Evolutionary conservation across 495 filamentous ascomycete genomes (phyloP).

Genomic region (Penicillium manginii): DNA sequence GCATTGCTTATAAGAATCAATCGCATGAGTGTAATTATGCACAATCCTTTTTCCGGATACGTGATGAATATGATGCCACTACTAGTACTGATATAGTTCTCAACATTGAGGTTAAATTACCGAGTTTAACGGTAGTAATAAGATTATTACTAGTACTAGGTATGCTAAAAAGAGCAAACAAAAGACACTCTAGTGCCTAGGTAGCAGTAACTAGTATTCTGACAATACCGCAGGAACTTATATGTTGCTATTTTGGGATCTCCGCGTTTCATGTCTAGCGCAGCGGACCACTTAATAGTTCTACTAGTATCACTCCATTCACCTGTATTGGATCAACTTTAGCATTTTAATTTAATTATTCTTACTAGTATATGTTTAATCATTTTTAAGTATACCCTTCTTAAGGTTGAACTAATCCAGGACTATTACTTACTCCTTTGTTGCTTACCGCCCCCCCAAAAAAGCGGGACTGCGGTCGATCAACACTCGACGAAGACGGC

Average conservation of each 20-base stretch:
- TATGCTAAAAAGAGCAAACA: too few relatives aligned
- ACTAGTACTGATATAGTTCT: too few relatives aligned
- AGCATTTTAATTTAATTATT: background rate
- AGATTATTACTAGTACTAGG: too few relatives aligned
- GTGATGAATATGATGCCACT: too few relatives aligned
- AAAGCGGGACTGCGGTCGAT: conserved; percentile 25
- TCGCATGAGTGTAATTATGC: conserved; percentile 5
- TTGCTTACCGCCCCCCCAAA: conserved; percentile 31
- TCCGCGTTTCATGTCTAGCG: conserved; percentile 11
- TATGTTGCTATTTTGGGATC: conserved; percentile 25
- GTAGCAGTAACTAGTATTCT: conserved; percentile 15
- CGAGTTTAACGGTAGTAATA: too few relatives aligned
- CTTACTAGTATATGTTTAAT: background rate
- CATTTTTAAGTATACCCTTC: too few relatives aligned
- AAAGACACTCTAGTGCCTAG: too few relatives aligned
- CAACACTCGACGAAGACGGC: conserved; percentile 21
- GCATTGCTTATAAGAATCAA: conserved; percentile 14
- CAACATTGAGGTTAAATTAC: too few relatives aligned
- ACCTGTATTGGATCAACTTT: background rate
- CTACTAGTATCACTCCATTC: too few relatives aligned
- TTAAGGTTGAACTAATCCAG: too few relatives aligned
- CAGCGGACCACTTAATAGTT: background rate
- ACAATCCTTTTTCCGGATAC: too few relatives aligned
- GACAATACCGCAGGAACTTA: conserved; percentile 15
- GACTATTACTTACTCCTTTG: too few relatives aligned